Evolutionary conservation across 306 rosid species (phyloP), one percentile per base, ranked within the genome.

Genomic region (Fragaria ananassa): DNA sequence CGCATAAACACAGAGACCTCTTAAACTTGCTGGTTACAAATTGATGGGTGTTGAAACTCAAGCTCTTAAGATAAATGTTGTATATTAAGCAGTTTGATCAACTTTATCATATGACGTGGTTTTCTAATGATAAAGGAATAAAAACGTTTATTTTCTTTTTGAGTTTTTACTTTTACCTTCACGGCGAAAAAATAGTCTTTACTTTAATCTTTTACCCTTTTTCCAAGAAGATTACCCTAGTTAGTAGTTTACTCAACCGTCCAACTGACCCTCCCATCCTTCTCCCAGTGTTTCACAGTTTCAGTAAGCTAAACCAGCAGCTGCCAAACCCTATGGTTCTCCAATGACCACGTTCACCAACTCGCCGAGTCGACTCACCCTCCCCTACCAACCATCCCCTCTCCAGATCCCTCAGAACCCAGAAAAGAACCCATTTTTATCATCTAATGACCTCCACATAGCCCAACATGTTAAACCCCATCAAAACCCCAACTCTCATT

Each of bases 401-500:
- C 72, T 27, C 57, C 61, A 61, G 73, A 61, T 69, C 65, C 47
- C 75, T 34, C 56, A 62, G 69, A 62, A 63, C 79, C 70, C 58
- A 11, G 17, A 12, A 77, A 72, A 49, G 13, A 34, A 29, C 56
- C 68, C 10, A 67, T 8, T 68, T 76, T 68, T 25, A 17, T 41
- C 64, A n/a, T 75, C 50, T 71, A 50, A 49, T 76, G 76, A 51
- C 51, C 54, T 35, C 42, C 18, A 61, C 78, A 39, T 25, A 75
- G 23, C 51, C 74, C 74, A 51, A 57, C 0, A 84, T 84, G 85
- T 57, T 81, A 45, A 81, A 81, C 71, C 85, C 67, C 64, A 72
- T 68, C 80, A 65, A 75, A 81, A 70, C 72, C 81, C 54, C 80
- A 77, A 64, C 82, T 46, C 79, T 62, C 41, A n/a, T 56, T 23